A percentile compares a stretch with the other conserved stretches of the same genome.
Conservation (phyloP, 495 filamentous ascomycete species). For the Tuber microsphaerosporum region DNA sequence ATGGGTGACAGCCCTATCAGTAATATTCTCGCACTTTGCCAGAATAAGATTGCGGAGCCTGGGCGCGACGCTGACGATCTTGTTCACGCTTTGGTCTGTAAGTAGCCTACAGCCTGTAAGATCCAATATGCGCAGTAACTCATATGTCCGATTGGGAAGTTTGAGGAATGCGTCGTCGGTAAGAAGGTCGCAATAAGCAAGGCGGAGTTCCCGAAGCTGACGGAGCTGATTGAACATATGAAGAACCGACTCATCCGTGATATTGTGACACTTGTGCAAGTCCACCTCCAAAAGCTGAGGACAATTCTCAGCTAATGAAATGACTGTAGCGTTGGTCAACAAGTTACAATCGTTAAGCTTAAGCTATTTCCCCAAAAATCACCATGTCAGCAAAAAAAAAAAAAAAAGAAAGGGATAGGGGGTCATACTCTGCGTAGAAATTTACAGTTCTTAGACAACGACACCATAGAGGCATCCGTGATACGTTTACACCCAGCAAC, state of each 20-base stretch:
- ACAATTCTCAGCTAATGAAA: slow-evolving; percentile 80
- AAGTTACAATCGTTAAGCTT: slow-evolving; percentile 87
- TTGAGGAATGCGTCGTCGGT: slow-evolving; percentile 78
- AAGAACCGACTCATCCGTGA: slow-evolving; percentile 74
- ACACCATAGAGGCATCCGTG: slow-evolving; percentile 74
- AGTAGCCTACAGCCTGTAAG: slow-evolving; percentile 78
- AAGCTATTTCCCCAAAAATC: slow-evolving; percentile 50
- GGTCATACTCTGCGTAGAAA: slow-evolving; percentile 74
- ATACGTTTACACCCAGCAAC: slow-evolving; percentile 78
- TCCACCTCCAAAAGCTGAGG: slow-evolving; percentile 94
- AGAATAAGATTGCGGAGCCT: slow-evolving; percentile 86
- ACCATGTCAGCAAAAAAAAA: slow-evolving; percentile 29
- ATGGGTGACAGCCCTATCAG: slow-evolving; percentile 71
- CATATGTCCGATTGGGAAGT: slow-evolving; percentile 62
- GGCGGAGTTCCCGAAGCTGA: slow-evolving; percentile 77
- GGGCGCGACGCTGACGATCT: slow-evolving; percentile 76
- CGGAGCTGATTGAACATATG: slow-evolving; percentile 66
- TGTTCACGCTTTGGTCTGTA: slow-evolving; percentile 76
- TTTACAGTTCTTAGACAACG: slow-evolving; percentile 74
- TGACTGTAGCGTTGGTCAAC: slow-evolving; percentile 68
- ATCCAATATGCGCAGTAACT: slow-evolving; percentile 86
- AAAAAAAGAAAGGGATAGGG: neutral
- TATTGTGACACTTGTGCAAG: slow-evolving; percentile 71
- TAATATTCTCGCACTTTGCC: slow-evolving; percentile 87
- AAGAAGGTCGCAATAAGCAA: slow-evolving; percentile 74